Evolutionary conservation across 139 green algal species (phyloP).

Genomic region (Chlorella sp.): DNA sequence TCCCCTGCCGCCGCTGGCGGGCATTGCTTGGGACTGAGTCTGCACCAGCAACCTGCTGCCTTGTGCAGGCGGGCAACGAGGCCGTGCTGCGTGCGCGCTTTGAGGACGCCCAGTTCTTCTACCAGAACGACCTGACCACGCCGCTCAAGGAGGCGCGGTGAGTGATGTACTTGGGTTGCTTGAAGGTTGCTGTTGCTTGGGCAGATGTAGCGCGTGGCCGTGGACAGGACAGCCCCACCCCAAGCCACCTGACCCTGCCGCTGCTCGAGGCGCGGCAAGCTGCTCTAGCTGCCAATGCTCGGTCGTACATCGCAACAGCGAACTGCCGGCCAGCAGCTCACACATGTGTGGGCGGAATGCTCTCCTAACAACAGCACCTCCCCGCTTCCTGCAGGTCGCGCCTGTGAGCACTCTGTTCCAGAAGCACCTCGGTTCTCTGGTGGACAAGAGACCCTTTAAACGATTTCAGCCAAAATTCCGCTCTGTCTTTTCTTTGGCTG

Average conservation of each 20-base stretch:
- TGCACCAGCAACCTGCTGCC: no score
- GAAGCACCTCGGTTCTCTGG: conserved; percentile 91
- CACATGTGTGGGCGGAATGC: no score
- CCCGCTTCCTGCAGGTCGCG: neutral
- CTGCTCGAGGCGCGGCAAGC: conserved; percentile 78
- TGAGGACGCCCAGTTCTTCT: conserved; percentile 98
- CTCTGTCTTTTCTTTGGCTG: neutral
- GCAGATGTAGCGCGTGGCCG: no score
- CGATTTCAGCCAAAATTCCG: neutral
- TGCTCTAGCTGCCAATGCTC: no score
- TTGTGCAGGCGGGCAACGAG: conserved; percentile 85
- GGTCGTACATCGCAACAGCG: no score
- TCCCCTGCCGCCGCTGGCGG: no score
- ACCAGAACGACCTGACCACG: conserved; percentile 83
- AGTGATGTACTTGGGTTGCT: neutral
- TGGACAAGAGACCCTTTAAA: conserved; percentile 97
- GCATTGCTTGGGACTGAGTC: no score
- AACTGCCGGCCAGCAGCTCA: no score
- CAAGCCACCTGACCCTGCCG: conserved; percentile 78
- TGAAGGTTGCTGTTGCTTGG: no score
- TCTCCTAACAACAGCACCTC: neutral
- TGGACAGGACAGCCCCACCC: no score
- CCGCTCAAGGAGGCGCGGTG: conserved; percentile 79
- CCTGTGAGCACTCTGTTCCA: conserved; percentile 92
- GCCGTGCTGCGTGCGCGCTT: conserved; percentile 96